Base-by-base conservation (phyloP, 768 basidiomycete genomes). In the Brasilioporus rufonigricans region DNA sequence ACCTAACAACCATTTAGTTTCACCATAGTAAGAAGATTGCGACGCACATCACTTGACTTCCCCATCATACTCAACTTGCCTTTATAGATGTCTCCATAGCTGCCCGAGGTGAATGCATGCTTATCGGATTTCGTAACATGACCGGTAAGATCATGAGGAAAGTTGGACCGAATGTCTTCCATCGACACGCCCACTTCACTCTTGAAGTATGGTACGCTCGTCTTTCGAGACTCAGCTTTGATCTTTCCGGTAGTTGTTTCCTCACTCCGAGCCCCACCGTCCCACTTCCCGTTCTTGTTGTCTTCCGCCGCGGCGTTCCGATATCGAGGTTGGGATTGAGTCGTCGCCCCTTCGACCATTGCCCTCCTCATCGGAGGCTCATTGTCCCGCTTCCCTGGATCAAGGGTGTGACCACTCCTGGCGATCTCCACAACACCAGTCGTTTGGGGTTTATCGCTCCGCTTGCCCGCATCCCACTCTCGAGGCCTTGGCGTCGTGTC, bases 91-190 rank as follows among this genome's bases (percentile, higher is more conserved):
- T 52, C 44, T 29, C 41, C 51, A 10, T 21, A 52, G 51, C 51
- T 12, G 5, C 44, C 51, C 14, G 32, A 36, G 7, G 51, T n/a
- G 2, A 36, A 13, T 2, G 44, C 26, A 4, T 16, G 5, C 24
- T 23, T 32, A 5, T 11, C 5, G 10, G 51, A 26, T 44, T 9
- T 44, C n/a, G 44, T 38, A 21, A 52, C 44, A 38, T 36, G 14
- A 10, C 44, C 44, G 16, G 50, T 51, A 10, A 51, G 50, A 44
- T 51, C 50, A 21, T 9, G 41, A 36, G 33, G 43, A n/a, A 52
- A 52, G 35, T 38, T 45, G 26, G 1, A 14, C 19, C 44, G 51
- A 18, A 52, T 44, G 10, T 52, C 44, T 12, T 52, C 43, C 43
- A 52, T 16, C 32, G 19, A 44, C 18, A 44, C 21, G 13, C n/a